These are phyloP conservation scores for Candida loeiensis DNA, from an alignment of 805 yeast genomes.

Conservation along the genomic window DNA sequence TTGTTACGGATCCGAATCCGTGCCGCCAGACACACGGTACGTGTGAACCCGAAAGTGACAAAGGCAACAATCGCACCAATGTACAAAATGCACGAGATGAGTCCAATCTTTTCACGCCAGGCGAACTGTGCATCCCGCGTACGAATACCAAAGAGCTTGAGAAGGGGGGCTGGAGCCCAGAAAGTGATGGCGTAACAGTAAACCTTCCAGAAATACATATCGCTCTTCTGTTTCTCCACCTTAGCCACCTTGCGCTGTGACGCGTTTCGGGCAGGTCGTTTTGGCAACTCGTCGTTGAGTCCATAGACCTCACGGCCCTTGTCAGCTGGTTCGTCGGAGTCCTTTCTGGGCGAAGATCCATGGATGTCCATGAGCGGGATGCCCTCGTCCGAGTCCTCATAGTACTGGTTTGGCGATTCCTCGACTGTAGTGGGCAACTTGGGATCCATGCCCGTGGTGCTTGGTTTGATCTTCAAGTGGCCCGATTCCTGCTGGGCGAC, in stretches of 20 bases:
- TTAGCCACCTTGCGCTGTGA: constrained; percentile 4
- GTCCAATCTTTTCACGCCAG: constrained; percentile 94
- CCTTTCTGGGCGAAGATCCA: constrained; percentile 13
- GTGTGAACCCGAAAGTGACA: constrained; percentile 87
- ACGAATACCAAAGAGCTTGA: constrained; percentile 70
- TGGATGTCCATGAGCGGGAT: constrained; percentile 43
- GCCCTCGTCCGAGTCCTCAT: constrained; percentile 32
- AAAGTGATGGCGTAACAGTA: constrained; percentile 81
- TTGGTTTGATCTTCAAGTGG: constrained; percentile 62
- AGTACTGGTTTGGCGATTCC: constrained; percentile 4
- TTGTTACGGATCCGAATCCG: constrained; percentile 51
- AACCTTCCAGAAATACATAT: constrained; percentile 64
- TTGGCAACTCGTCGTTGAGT: constrained; percentile 52
- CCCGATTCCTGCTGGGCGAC: constrained; percentile 63
- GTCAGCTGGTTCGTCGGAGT: constrained; percentile 1
- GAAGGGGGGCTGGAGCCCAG: constrained; percentile 83
- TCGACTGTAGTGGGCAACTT: constrained; percentile 2
- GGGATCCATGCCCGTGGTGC: constrained; percentile 69
- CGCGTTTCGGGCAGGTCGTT: constrained; percentile 18
- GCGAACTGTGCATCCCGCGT: constrained; percentile 85
- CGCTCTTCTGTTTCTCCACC: constrained; percentile 15
- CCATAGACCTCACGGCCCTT: constrained; percentile 52
- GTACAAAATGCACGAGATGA: constrained; percentile 68
- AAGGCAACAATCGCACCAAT: constrained; percentile 79
- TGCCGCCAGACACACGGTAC: constrained; percentile 62